These are phyloP conservation scores for Stephania yunnanensis DNA, from an alignment of 164 flowering plant species.

Conservation along the genomic window DNA sequence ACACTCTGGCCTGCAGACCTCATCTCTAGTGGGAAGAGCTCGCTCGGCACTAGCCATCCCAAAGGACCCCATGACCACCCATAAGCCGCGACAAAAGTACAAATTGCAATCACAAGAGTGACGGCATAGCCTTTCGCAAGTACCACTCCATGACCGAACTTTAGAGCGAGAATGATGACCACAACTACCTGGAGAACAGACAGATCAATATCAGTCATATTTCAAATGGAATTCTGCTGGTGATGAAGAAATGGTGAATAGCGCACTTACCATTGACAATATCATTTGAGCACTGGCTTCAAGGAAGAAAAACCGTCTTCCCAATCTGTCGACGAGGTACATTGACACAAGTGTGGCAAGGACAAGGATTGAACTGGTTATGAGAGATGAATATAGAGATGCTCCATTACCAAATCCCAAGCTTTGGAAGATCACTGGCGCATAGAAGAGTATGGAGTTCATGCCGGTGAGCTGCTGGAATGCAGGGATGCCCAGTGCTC, in stretches of 20 bases:
- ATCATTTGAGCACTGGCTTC: constrained; percentile 88
- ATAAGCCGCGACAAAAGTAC: constrained; percentile 40
- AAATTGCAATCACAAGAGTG: constrained; percentile 58
- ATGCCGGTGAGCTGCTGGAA: constrained; percentile 90
- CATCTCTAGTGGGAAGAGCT: constrained; percentile 85
- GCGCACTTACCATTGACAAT: constrained; percentile 45
- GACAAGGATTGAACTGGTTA: constrained; percentile 59
- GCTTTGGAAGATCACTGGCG: constrained; percentile 85
- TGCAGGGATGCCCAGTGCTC: constrained; percentile 76
- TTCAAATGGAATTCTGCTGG: not conserved
- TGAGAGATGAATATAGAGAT: constrained; percentile 59
- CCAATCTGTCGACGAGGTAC: constrained; percentile 67
- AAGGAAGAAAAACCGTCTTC: constrained; percentile 70
- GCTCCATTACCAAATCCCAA: constrained; percentile 66
- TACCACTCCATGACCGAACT: constrained; percentile 60
- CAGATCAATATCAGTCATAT: not conserved
- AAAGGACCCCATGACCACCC: constrained; percentile 92
- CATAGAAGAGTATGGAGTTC: constrained; percentile 87
- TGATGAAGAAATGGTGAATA: not conserved
- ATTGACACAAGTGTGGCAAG: constrained; percentile 70
- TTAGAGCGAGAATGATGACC: constrained; percentile 50
- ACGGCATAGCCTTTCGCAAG: constrained; percentile 48
- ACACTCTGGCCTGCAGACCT: constrained; percentile 89
- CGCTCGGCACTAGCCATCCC: constrained; percentile 93
- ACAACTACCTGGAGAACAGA: constrained; percentile 41